Percentiles rank a stretch among this genome's conserved stretches.
Evolutionary conservation across 163 green algal genomes (phyloP).

Genomic region (Volvox carteri): DNA sequence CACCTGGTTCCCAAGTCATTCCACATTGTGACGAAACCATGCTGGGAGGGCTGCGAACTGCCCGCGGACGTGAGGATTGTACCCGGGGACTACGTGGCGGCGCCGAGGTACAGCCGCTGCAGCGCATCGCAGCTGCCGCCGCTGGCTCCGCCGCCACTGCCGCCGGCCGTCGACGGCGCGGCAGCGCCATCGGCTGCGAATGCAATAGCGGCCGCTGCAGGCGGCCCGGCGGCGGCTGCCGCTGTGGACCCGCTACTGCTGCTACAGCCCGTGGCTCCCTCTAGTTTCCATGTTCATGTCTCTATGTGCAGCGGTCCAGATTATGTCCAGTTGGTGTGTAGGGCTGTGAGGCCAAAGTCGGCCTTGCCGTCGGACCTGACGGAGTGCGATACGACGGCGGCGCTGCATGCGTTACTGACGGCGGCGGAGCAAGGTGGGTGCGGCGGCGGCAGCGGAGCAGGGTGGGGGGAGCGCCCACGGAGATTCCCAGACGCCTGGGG

Average conservation of each 20-base stretch:
- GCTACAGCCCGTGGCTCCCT: constrained; percentile 6
- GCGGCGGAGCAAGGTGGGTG: constrained; percentile 27
- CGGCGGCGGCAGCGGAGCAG: background rate
- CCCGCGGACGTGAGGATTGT: constrained; percentile 37
- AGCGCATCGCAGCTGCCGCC: constrained; percentile 5
- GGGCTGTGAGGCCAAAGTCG: constrained; percentile 14
- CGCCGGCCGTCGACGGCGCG: background rate
- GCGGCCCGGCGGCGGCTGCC: background rate
- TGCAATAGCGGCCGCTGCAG: background rate
- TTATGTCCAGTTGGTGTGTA: constrained; percentile 55
- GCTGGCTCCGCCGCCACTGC: background rate
- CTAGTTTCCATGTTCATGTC: constrained; percentile 29
- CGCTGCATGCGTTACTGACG: constrained; percentile 37
- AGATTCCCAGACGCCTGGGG: too few species aligned
- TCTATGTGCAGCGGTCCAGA: constrained; percentile 40
- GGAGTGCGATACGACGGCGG: constrained; percentile 60
- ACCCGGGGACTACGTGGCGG: constrained; percentile 43
- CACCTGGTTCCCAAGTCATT: constrained; percentile 82
- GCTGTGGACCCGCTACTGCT: background rate
- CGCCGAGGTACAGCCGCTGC: background rate
- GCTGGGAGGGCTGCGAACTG: constrained; percentile 38
- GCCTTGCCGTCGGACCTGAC: constrained; percentile 47
- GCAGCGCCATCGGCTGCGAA: background rate
- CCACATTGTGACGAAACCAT: constrained; percentile 81
- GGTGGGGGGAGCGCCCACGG: background rate